These are phyloP conservation scores for Pyrenophora tritici-repentis DNA, from an alignment of 2,329 filamentous ascomycete species.

Conservation along the genomic window DNA sequence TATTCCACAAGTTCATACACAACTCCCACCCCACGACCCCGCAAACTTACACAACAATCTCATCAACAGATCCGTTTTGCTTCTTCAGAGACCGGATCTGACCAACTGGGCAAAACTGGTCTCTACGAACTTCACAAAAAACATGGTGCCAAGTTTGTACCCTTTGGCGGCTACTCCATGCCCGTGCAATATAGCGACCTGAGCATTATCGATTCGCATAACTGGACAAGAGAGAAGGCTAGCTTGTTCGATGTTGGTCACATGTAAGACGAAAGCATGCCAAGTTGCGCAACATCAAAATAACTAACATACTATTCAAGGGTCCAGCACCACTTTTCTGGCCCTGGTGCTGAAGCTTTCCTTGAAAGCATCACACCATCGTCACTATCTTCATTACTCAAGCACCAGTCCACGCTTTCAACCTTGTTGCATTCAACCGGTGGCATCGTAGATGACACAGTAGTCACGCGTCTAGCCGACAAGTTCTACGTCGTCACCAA, in stretches of 20 bases:
- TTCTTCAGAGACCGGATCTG: slow-evolving; percentile 32
- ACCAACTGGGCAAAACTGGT: slow-evolving; percentile 63
- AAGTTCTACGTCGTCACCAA: slow-evolving; percentile 94
- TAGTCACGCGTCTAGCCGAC: slow-evolving; percentile 73
- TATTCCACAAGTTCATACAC: slow-evolving; percentile 20
- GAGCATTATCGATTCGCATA: slow-evolving; percentile 81
- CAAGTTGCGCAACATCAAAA: too few species aligned
- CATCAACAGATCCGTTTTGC: slow-evolving; percentile 32
- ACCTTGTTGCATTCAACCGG: slow-evolving; percentile 78
- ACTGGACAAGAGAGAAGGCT: slow-evolving; percentile 84
- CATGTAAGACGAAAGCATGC: slow-evolving; percentile 66
- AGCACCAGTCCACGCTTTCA: slow-evolving; percentile 80
- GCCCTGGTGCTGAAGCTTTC: slow-evolving; percentile 78
- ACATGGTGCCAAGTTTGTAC: slow-evolving; percentile 89
- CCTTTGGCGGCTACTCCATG: slow-evolving; percentile 94
- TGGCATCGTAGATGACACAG: slow-evolving; percentile 92
- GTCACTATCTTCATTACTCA: slow-evolving; percentile 65
- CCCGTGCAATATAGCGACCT: slow-evolving; percentile 83
- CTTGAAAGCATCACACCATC: slow-evolving; percentile 84
- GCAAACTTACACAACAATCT: slow-evolving; percentile 25
- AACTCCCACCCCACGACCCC: slow-evolving; percentile 31
- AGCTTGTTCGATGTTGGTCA: slow-evolving; percentile 96
- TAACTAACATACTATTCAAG: slow-evolving; percentile 40
- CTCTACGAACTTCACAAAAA: slow-evolving; percentile 79
- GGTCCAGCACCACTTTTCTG: slow-evolving; percentile 82